Base-by-base conservation (phyloP, 495 filamentous ascomycete species). In the Clavariopsis aquatica region DNA sequence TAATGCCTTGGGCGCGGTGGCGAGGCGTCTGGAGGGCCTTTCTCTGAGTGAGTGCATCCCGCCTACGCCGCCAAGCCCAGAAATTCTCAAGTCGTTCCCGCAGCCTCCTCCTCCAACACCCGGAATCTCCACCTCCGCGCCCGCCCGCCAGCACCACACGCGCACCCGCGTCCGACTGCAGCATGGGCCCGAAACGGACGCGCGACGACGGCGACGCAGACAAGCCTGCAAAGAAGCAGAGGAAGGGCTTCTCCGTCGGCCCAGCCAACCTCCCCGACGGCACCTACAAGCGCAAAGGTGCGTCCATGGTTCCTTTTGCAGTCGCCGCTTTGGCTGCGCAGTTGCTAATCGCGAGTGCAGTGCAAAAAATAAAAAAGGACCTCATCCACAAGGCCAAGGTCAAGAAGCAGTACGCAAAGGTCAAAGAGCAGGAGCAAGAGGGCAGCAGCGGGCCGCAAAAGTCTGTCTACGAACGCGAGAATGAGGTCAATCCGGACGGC, bases 261-360 rank as follows among this genome's bases (percentile, higher is more conserved):
- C 94, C 94, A 49, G 91, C 87, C 47, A 96, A 97, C 73, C 82
- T 98, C 19, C 94, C 94, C 24, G 93, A 98, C 75, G 94, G 94
- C 38, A 87, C 88, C 19, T 89, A 95, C 84, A 85, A 86, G 69
- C 90, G 94, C 62, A 97, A 97, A 84, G 84, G 93, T 94, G 47
- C 23, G 66, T 15, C 53, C 2, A 20, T 17, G n/a, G 0, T 10
- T 8, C 19, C 27, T 51, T 51, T 23, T 51, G 5, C 47, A 6
- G 20, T 29, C 9, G 49, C 36, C 31, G 38, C 38, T 15, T n/a
- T 2, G 38, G n/a, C 38, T 10, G 15, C 9, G 9, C 17, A 22
- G 29, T 7, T 38, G 27, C 57, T 65, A 26, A 53, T 28, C 12
- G n/a, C 7, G 13, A 9, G 5, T 6, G 19, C 68, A 97, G 93